These are phyloP conservation scores for Sophora flavescens DNA, from an alignment of 306 rosid species.

Conservation along the genomic window DNA sequence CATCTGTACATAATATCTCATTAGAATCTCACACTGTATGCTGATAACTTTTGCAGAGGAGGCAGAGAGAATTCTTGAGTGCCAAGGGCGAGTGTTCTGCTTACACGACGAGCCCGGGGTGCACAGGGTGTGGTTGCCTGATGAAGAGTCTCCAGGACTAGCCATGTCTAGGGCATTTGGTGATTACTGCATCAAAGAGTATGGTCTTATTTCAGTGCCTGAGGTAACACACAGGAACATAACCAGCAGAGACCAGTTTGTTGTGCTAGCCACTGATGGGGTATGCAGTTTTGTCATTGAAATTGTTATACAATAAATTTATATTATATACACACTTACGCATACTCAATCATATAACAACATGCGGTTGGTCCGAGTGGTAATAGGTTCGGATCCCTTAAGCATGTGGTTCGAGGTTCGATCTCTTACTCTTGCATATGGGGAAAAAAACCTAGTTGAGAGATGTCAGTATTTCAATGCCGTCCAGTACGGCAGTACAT, in stretches of 20 bases:
- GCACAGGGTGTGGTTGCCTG: constrained; percentile 79
- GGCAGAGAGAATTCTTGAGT: constrained; percentile 72
- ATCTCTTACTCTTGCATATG: too few species aligned
- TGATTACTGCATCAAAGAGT: constrained; percentile 76
- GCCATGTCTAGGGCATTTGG: constrained; percentile 95
- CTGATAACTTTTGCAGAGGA: constrained; percentile 64
- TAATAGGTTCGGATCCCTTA: too few species aligned
- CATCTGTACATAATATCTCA: background rate
- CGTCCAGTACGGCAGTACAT: too few species aligned
- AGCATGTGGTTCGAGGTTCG: too few species aligned
- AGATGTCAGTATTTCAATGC: too few species aligned
- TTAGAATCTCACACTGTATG: constrained; percentile 11
- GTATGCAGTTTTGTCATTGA: constrained; percentile 36
- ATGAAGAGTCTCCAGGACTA: constrained; percentile 72
- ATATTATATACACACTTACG: too few species aligned
- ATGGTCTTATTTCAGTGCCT: constrained; percentile 83
- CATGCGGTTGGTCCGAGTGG: too few species aligned
- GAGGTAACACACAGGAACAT: constrained; percentile 77
- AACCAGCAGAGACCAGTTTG: constrained; percentile 72
- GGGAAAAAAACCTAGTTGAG: too few species aligned
- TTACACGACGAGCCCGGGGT: constrained; percentile 82
- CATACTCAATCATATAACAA: background rate
- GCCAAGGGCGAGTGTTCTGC: constrained; percentile 80
- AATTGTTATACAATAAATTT: background rate
- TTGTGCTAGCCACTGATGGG: constrained; percentile 93